Conservation (phyloP, 805 yeast species). For the Sugiyamaella valdiviana region DNA sequence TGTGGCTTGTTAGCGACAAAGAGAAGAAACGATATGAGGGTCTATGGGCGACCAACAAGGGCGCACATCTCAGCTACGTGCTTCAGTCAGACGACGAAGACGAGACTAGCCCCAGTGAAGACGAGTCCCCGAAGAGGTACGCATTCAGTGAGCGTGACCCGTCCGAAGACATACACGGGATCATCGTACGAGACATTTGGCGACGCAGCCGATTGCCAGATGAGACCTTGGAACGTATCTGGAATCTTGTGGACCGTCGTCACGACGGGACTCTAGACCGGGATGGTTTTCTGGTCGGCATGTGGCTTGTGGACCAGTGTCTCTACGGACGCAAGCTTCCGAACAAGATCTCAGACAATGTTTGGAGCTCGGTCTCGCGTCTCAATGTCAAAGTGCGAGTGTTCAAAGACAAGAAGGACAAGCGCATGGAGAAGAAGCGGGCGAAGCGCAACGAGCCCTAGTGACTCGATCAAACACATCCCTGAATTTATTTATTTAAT, state of each 20-base stretch:
- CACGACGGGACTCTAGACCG: constrained; percentile 69
- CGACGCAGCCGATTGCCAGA: constrained; percentile 62
- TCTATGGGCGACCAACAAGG: constrained; percentile 86
- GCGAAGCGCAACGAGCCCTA: not conserved
- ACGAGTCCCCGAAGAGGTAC: constrained; percentile 17
- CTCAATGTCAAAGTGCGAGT: constrained; percentile 35
- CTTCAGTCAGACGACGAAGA: constrained; percentile 16
- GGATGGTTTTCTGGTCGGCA: constrained; percentile 87
- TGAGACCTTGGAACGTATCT: constrained; percentile 53
- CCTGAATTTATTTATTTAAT: not conserved
- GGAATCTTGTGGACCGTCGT: constrained; percentile 55
- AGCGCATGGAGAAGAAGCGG: constrained; percentile 12
- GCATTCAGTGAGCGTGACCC: constrained; percentile 22
- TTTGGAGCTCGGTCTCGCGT: constrained; percentile 72
- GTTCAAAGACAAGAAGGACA: constrained; percentile 20
- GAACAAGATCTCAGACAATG: constrained; percentile 50
- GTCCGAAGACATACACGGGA: constrained; percentile 42
- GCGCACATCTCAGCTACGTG: constrained; percentile 31
- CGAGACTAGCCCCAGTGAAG: constrained; percentile 14
- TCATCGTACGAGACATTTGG: constrained; percentile 78
- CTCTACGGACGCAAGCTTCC: constrained; percentile 91
- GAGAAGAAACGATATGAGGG: constrained; percentile 91
- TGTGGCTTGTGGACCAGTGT: constrained; percentile 97
- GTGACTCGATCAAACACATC: not conserved
- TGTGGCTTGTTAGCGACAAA: constrained; percentile 38